Evolutionary conservation across 2,329 filamentous ascomycete species (phyloP), one percentile per base, ranked within the genome.

Genomic region (Aaosphaeria arxii): DNA sequence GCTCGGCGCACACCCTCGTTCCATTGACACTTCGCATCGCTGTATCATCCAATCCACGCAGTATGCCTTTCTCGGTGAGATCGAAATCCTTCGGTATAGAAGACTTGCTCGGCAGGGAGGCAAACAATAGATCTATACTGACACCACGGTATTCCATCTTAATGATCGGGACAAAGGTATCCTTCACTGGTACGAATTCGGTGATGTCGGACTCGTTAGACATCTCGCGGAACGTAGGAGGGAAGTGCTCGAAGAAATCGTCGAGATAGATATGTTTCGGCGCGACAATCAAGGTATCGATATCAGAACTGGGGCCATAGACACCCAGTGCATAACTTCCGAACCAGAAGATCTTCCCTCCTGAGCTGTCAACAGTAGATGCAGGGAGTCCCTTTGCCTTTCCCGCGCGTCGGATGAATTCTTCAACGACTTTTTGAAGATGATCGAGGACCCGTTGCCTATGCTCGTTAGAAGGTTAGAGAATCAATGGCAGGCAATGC

Each of bases 141-240:
- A 99, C 95, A 43, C 86, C 89, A 44, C 81, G 84, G 58, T 95
- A 89, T 67, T 95, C 89, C 63, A 97, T 89, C 69, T 96, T 97
- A 76, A 99, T 97, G 67, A 99, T 95, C 42, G 94, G 94, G 6
- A 97, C 92, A 63, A 89, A 95, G 4, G 92, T 90, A 63, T 95
- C 92, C 42, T 86, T 86, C 35, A 99, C 94, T 0, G 87, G 83
- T 2, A 89, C 86, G 61, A 96, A 78, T 66, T 95, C 89, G 51
- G 88, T 87, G 59, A 97, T 89, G 50, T 91, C 80, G n/a, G 85
- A 88, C 35, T 83, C 75, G 6, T 87, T 83, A 1, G 89, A 85
- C 81, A 94, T 86, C 56, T 86, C 79, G 58, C 86, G 76, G 43
- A 99, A 82, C 42, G 95, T 75, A 17, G 82, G 77, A n/a, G 91